Conservation (phyloP, 371 early-diverging fungal species). For the Rhizopus microsporus region DNA sequence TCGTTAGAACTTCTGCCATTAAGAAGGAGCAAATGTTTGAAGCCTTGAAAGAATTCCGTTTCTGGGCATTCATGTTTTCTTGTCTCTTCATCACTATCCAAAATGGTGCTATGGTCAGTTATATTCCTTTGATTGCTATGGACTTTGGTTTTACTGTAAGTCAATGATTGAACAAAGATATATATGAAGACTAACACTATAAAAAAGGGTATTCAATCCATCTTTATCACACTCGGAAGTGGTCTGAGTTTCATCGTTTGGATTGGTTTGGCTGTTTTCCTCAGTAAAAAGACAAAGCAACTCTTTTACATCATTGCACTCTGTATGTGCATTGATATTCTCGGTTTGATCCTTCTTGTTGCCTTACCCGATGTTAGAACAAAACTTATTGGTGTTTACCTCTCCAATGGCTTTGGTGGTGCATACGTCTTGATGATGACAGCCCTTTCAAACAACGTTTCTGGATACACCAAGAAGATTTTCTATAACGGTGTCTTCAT, state of each 20-base stretch:
- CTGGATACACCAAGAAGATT: conserved; percentile 43
- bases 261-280: conserved; percentile 23
- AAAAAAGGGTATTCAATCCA: conserved; percentile 29
- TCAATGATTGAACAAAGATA: neutral
- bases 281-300: conserved; percentile 21
- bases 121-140: conserved; percentile 30
- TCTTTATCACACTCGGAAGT: conserved; percentile 31
- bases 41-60: conserved; percentile 33
- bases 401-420: conserved; percentile 28
- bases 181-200: neutral
- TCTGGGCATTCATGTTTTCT: conserved; percentile 35
- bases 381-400: conserved; percentile 35
- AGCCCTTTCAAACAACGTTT: conserved; percentile 26
- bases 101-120: conserved; percentile 43
- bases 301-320: conserved; percentile 26
- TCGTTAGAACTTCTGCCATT: conserved; percentile 29
- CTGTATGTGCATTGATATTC: conserved; percentile 27
- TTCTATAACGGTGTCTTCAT: conserved; percentile 36
- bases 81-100: conserved; percentile 34
- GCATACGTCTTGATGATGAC: conserved; percentile 33
- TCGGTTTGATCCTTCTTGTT: conserved; percentile 35
- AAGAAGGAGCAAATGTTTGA: conserved; percentile 38
- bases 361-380: conserved; percentile 29
- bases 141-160: conserved; percentile 43
- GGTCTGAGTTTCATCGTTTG: conserved; percentile 34